phyloP scores from a whole-genome alignment of 2,329 filamentous ascomycete genomes.

The Rutstroemia sp. region DNA sequence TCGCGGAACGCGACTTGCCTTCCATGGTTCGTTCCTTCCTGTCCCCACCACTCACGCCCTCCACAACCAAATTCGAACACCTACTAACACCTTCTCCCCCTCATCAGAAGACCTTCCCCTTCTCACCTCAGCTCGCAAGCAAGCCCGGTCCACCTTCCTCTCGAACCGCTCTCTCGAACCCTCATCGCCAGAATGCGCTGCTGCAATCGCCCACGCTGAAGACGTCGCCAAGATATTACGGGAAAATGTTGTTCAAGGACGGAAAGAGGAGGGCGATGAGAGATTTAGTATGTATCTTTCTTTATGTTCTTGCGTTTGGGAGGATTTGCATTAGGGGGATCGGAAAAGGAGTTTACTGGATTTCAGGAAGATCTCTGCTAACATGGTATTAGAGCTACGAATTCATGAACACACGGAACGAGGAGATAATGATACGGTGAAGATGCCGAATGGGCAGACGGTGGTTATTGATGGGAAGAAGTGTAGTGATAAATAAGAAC shows the following conservation, averaged over 20 bases:
- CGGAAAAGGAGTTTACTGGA: too few relatives aligned
- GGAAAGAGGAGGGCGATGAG: conserved; percentile 38
- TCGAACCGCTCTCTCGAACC: conserved; percentile 53
- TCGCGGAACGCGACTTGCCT: conserved; percentile 75
- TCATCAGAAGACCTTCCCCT: conserved; percentile 59
- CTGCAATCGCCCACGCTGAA: conserved; percentile 69
- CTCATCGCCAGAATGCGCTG: conserved; percentile 49
- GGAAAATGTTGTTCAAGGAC: conserved; percentile 84
- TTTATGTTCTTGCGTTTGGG: neutral
- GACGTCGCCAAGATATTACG: conserved; percentile 74
- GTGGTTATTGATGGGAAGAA: conserved; percentile 29
- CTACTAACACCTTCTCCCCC: neutral
- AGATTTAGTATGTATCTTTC: conserved; percentile 50
- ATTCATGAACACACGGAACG: conserved; percentile 90
- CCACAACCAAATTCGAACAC: neutral
- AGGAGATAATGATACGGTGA: conserved; percentile 88
- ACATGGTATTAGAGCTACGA: conserved; percentile 53
- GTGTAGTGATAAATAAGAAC: conserved; percentile 1
- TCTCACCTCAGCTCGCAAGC: conserved; percentile 60
- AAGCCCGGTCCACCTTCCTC: conserved; percentile 70
- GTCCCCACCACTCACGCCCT: neutral
- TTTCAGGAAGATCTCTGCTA: conserved; percentile 1
- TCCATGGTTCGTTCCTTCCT: conserved; percentile 53
- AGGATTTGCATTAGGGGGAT: too few relatives aligned
- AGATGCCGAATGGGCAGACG: conserved; percentile 39